Base-by-base conservation (phyloP, 2,329 filamentous ascomycete genomes). In the Pestalotiopsis sp. region DNA sequence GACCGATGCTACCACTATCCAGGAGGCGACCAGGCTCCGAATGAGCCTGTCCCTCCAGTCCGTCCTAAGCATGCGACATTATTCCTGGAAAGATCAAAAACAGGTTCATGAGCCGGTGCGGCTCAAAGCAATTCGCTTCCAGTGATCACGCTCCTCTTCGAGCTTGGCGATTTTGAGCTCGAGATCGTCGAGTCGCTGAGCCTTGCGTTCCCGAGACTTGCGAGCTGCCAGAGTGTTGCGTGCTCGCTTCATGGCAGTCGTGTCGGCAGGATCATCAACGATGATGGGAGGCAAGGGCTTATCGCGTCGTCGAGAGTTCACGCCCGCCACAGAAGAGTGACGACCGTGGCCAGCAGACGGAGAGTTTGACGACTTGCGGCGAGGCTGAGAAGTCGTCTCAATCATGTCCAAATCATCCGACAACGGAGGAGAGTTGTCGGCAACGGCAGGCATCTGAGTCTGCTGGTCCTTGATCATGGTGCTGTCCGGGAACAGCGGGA, bases 191-290 rank as follows among this genome's bases (percentile, higher is more conserved):
- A 95, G 86, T 74, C 91, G 88, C 78, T 92, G 87, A 68, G 93
- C 90, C 84, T 97, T 97, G 73, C 94, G 91, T 76, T 94, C 91
- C 65, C 95, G 91, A 69, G 94, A 97, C 83, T 97, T 97, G 73
- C 95, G 94, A 75, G 95, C 95, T 20, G 95, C 95, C 79, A 97
- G 88, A 9, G 94, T 97, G 80, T 98, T 98, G 73, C 94, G 92
- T 64, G 94, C 95, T 79, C 95, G 93, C 90, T 98, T 98, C 86
- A 95, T 88, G 23, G 93, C 94, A n/a, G 92, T 79, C 11, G 87
- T 88, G 76, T 98, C 95, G 57, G 75, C 82, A 0, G 90, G 88
- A 74, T 98, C 93, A 36, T 91, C 88, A 49, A 94, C 88, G 70
- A 92, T 83, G 78, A 97, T 95, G 6, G 91, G 91, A 71, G 92